Conservation (phyloP, 352 stramenopile species). For the Phytophthora tentaculata region DNA sequence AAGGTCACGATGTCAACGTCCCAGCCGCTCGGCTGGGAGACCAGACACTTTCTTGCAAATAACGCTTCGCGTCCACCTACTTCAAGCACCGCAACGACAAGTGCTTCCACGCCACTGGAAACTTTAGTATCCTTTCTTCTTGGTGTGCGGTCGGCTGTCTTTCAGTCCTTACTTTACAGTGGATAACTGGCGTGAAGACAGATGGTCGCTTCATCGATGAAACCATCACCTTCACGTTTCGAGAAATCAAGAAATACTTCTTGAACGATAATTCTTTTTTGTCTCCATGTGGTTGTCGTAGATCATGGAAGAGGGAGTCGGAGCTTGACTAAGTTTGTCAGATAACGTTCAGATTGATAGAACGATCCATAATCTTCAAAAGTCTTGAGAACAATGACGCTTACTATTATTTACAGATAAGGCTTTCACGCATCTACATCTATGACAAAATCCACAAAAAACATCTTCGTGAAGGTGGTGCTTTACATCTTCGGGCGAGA, state of each 20-base stretch:
- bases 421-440: constrained; percentile 21
- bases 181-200: not conserved
- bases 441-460: constrained; percentile 17
- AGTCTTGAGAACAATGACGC: constrained; percentile 9
- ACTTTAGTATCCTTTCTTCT: constrained; percentile 7
- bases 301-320: no score
- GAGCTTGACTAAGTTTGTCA: not conserved
- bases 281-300: no score
- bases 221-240: not conserved
- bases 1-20: constrained; percentile 23
- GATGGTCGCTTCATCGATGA: not conserved
- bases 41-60: constrained; percentile 18
- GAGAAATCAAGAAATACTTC: not conserved
- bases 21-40: constrained; percentile 38
- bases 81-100: constrained; percentile 11
- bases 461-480: not conserved
- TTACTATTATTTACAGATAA: constrained; percentile 28
- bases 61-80: constrained; percentile 6
- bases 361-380: not conserved
- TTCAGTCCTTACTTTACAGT: constrained; percentile 21
- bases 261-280: not conserved
- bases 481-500: constrained; percentile 50
- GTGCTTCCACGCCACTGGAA: constrained; percentile 2
- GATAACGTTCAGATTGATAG: not conserved
- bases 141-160: not conserved